Percentiles rank a stretch among this genome's conserved stretches.
phyloP scores from a whole-genome alignment of 441 rosid genomes.

The Dalechampia spathulata region DNA sequence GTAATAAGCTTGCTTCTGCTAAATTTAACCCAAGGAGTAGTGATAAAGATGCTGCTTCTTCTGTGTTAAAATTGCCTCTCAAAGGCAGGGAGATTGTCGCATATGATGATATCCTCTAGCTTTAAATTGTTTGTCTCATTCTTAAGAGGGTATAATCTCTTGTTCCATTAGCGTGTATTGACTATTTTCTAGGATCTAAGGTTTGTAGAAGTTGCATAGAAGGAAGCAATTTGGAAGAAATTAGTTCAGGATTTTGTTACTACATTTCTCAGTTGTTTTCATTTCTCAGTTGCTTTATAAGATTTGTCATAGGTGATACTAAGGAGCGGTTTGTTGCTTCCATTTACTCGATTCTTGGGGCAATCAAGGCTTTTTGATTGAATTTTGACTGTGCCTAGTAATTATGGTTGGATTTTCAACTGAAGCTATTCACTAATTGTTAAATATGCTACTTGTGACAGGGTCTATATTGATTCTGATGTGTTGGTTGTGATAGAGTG shows the following conservation, averaged over 20 bases:
- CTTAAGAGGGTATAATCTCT: too few relatives aligned
- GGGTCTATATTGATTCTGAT: not conserved
- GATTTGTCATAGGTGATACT: too few relatives aligned
- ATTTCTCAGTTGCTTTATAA: not conserved
- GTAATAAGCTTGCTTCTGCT: constrained; percentile 64
- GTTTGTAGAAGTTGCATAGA: not conserved
- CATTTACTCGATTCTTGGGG: not conserved
- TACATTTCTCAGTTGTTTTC: not conserved
- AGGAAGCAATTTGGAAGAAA: constrained; percentile 5
- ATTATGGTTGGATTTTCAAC: not conserved
- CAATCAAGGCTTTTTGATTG: not conserved
- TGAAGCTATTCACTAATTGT: not conserved
- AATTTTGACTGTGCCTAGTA: not conserved
- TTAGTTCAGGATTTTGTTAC: too few relatives aligned
- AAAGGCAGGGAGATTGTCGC: constrained; percentile 63
- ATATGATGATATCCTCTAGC: constrained; percentile 70
- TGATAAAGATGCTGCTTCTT: not conserved
- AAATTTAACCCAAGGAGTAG: constrained; percentile 53
- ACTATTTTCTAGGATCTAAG: not conserved
- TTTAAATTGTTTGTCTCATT: not conserved
- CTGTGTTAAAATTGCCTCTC: constrained; percentile 29
- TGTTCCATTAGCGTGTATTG: not conserved
- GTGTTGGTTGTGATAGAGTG: not conserved
- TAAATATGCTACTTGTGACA: not conserved
- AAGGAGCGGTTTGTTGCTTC: too few relatives aligned